phyloP scores from a whole-genome alignment of 1,284 basidiomycete genomes.

The Rhodotorula sp. region DNA sequence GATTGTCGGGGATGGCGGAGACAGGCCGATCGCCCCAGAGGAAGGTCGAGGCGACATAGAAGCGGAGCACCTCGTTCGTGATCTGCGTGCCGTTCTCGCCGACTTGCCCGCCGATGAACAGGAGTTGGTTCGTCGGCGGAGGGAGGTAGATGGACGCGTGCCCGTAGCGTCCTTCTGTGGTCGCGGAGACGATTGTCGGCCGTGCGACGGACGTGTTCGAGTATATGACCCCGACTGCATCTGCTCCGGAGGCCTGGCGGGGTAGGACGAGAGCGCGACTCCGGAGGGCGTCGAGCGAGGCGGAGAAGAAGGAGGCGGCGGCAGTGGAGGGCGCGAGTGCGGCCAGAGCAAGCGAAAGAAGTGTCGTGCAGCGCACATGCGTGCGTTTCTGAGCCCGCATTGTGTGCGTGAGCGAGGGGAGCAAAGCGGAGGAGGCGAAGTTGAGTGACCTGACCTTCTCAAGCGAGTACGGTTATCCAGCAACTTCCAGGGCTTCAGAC shows the following conservation, averaged over 20 bases:
- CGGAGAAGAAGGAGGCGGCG: constrained; percentile 6
- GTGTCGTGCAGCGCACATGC: neutral
- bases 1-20: constrained; percentile 33
- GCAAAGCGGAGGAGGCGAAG: neutral
- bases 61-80: constrained; percentile 42
- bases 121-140: constrained; percentile 25
- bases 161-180: constrained; percentile 42
- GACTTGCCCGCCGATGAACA: constrained; percentile 46
- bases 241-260: neutral
- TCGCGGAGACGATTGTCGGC: neutral
- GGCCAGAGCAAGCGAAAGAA: neutral
- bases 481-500: neutral
- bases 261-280: neutral
- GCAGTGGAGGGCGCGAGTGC: neutral
- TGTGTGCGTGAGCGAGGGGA: neutral
- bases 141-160: constrained; percentile 44
- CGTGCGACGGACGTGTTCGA: neutral
- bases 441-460: neutral
- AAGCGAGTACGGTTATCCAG: neutral
- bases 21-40: constrained; percentile 23
- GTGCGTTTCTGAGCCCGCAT: neutral
- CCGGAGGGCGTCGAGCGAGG: constrained; percentile 12
- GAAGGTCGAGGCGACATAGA: constrained; percentile 40
- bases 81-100: constrained; percentile 26
- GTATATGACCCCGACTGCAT: neutral